phyloP scores from a whole-genome alignment of 2,329 filamentous ascomycete species.

The Colletotrichum godetiae region DNA sequence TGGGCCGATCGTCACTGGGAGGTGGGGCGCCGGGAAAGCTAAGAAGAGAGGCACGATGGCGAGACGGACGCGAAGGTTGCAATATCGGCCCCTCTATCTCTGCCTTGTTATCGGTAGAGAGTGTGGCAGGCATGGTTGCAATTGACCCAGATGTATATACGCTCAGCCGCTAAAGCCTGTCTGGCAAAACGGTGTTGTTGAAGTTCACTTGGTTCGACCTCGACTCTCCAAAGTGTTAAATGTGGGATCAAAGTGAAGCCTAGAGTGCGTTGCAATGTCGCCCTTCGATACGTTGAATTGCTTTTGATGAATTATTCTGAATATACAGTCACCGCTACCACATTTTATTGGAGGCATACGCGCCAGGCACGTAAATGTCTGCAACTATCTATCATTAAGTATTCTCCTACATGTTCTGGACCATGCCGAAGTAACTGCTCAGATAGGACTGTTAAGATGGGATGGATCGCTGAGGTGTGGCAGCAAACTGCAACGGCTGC shows the following conservation, averaged over 20 bases:
- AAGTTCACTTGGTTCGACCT: neutral
- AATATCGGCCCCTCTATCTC: neutral
- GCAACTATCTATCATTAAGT: neutral
- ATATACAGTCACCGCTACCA: neutral
- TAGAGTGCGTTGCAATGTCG: neutral
- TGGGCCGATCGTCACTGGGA: neutral
- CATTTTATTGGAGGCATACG: neutral
- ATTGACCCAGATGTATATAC: neutral
- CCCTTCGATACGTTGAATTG: neutral
- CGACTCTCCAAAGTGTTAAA: neutral
- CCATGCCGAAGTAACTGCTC: neutral
- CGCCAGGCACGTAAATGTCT: neutral
- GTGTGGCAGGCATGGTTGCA: neutral
- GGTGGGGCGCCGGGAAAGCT: slow-evolving; percentile 6
- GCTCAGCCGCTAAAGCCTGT: neutral
- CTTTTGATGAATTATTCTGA: neutral
- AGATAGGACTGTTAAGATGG: neutral
- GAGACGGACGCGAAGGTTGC: neutral
- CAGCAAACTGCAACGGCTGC: neutral
- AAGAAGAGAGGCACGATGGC: slow-evolving; percentile 11
- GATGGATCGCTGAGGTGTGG: neutral
- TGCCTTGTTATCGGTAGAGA: neutral
- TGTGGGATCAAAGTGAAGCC: neutral
- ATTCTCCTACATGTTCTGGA: neutral
- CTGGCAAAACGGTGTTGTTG: no score